phyloP scores from a whole-genome alignment of 2,329 filamentous ascomycete genomes.

The Plenodomus tracheiphilus region DNA sequence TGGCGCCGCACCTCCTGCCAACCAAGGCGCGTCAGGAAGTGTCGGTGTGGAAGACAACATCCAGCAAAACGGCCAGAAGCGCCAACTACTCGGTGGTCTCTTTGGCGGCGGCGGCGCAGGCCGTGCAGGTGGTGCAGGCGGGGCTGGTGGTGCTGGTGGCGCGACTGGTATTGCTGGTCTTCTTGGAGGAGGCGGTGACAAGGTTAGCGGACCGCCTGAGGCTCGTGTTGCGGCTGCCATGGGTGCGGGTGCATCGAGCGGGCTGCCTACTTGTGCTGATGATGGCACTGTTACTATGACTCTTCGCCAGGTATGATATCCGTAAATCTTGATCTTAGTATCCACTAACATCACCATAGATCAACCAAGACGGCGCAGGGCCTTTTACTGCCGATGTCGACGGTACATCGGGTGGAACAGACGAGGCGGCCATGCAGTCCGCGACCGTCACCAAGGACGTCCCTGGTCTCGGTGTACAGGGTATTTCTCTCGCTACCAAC shows the following conservation, averaged over 20 bases:
- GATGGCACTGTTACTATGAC: constrained; percentile 65
- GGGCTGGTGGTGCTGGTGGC: constrained; percentile 23
- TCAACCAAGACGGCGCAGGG: constrained; percentile 73
- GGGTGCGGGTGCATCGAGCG: constrained; percentile 57
- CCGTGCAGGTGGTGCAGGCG: constrained; percentile 25
- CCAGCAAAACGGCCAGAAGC: constrained; percentile 26
- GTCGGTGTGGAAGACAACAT: constrained; percentile 42
- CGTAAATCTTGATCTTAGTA: background rate
- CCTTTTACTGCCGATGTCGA: constrained; percentile 65
- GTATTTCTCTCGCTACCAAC: constrained; percentile 60
- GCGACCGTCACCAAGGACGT: constrained; percentile 65
- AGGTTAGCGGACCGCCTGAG: constrained; percentile 53
- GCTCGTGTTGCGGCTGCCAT: constrained; percentile 57
- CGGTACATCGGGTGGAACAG: constrained; percentile 65
- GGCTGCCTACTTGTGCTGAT: constrained; percentile 64
- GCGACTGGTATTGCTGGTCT: constrained; percentile 36
- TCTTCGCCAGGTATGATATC: constrained; percentile 57
- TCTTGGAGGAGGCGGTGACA: constrained; percentile 51
- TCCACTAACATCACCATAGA: constrained; percentile 14
- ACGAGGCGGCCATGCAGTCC: constrained; percentile 61
- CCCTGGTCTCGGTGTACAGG: constrained; percentile 60
- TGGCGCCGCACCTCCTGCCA: constrained; percentile 32
- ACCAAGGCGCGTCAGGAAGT: constrained; percentile 33
- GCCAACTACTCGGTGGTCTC: constrained; percentile 39
- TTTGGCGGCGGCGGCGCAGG: constrained; percentile 39